These are phyloP conservation scores for Monascus ruber DNA, from an alignment of 2,329 filamentous ascomycete species.

Conservation along the genomic window DNA sequence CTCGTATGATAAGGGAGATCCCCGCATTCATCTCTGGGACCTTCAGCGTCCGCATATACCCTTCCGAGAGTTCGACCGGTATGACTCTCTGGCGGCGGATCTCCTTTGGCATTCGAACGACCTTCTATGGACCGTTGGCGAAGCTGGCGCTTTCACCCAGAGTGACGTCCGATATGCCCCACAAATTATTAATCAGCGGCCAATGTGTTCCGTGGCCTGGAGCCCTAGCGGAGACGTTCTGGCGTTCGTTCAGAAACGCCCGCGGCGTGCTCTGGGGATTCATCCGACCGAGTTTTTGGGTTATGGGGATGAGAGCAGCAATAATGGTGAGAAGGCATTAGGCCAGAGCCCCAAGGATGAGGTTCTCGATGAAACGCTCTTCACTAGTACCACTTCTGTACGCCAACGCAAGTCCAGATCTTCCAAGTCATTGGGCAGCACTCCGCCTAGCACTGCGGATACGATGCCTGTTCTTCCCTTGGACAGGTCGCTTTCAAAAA, in stretches of 20 bases:
- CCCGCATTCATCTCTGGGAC: conserved; percentile 54
- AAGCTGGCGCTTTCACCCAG: conserved; percentile 51
- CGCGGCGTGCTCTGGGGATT: conserved; percentile 29
- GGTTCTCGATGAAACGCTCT: conserved; percentile 43
- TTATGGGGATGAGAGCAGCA: conserved; percentile 30
- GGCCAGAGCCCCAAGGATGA: conserved; percentile 46
- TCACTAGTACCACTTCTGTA: conserved; percentile 38
- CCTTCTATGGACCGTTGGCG: conserved; percentile 52
- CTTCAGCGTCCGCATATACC: conserved; percentile 51
- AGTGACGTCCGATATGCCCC: conserved; percentile 50
- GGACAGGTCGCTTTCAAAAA: conserved; percentile 38
- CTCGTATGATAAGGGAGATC: conserved; percentile 50
- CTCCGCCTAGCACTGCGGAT: conserved; percentile 39
- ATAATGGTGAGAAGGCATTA: conserved; percentile 36
- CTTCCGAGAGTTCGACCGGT: conserved; percentile 48
- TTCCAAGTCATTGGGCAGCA: conserved; percentile 43
- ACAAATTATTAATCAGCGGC: conserved; percentile 47
- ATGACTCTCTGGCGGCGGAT: conserved; percentile 45
- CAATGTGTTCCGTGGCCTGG: conserved; percentile 45
- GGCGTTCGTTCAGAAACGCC: conserved; percentile 43
- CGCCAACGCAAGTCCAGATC: conserved; percentile 37
- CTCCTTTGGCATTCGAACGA: conserved; percentile 55
- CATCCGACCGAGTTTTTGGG: conserved; percentile 32
- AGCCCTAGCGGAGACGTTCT: conserved; percentile 47
- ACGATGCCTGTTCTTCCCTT: conserved; percentile 39